phyloP scores from a whole-genome alignment of 345 rosid species.

The Moricandia arvensis region DNA sequence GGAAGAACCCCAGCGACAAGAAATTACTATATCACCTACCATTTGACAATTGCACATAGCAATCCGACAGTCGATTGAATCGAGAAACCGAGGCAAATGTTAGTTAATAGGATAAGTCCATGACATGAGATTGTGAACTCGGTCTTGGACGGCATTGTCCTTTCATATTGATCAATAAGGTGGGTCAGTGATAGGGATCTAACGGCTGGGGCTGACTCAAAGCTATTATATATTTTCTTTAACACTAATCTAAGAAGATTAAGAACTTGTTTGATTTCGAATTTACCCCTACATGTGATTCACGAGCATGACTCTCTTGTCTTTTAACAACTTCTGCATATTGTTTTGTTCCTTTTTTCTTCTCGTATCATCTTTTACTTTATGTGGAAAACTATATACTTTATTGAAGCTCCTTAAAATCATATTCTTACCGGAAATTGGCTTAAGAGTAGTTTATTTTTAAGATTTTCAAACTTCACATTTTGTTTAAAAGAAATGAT shows the following conservation, averaged over 20 bases:
- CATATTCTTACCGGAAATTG: no score
- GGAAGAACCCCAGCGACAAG: background rate
- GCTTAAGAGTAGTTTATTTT: no score
- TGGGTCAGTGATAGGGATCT: constrained; percentile 7
- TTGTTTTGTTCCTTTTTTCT: no score
- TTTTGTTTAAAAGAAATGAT: no score
- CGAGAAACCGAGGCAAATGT: constrained; percentile 1
- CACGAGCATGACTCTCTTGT: background rate
- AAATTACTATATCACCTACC: constrained; percentile 4
- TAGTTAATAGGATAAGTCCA: background rate
- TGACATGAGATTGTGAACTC: background rate
- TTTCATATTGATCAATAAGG: constrained; percentile 10
- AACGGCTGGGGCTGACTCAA: constrained; percentile 32
- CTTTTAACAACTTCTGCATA: no score
- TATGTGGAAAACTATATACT: no score
- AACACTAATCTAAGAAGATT: background rate
- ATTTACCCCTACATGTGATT: background rate
- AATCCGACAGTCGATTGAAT: constrained; percentile 3
- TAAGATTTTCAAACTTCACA: no score
- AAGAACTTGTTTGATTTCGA: background rate
- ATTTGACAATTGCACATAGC: background rate
- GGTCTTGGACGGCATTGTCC: constrained; percentile 18
- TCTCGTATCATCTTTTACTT: no score
- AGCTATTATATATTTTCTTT: background rate
- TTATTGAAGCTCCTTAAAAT: no score